Evolutionary conservation across 2,329 filamentous ascomycete genomes (phyloP), one percentile per base, ranked within the genome.

Genomic region (Paraconiothyrium brasiliense): DNA sequence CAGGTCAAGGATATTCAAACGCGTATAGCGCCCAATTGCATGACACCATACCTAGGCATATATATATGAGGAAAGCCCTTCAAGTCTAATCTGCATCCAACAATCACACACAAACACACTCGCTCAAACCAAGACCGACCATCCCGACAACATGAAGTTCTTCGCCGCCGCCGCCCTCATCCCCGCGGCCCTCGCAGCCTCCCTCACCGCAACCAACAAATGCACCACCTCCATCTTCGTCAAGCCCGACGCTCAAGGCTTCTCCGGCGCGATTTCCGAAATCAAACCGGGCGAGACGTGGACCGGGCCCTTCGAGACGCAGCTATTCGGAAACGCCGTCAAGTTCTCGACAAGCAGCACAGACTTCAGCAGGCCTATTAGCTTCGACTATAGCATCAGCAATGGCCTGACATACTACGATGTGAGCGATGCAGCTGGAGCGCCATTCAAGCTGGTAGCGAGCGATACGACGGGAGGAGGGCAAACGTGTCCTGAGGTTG

Each of bases 181-280:
- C 41, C 41, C 41, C 5, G 41, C 41, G 3, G 41, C 41, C 16
- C 16, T 44, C n/a, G 41, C 41, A 1, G 41, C 41, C 1, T 44
- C 41, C 16, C 16, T 44, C 41, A 44, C 41, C n/a, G 41, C 41
- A 3, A 44, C 41, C 7, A 44, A 44, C 16, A 44, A 22, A 44
- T 44, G 41, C 41, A 44, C 41, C 41, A 44, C 16, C 16, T 44
- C 41, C 41, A 44, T 44, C 41, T 44, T 20, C 16, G 41, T 44
- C 61, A 46, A 46, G 5, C 43, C 20, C 6, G 20, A 46, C 20
- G 43, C 43, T 9, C 41, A 44, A 44, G 43, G 43, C n/a, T 46
- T 22, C 20, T 46, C 43, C n/a, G 43, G 20, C 3, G 20, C 43
- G n/a, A 24, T 46, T 13, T 46, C 20, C 43, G 43, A 46, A 16